phyloP scores from a whole-genome alignment of 768 basidiomycete genomes.

The Suillus sp. region DNA sequence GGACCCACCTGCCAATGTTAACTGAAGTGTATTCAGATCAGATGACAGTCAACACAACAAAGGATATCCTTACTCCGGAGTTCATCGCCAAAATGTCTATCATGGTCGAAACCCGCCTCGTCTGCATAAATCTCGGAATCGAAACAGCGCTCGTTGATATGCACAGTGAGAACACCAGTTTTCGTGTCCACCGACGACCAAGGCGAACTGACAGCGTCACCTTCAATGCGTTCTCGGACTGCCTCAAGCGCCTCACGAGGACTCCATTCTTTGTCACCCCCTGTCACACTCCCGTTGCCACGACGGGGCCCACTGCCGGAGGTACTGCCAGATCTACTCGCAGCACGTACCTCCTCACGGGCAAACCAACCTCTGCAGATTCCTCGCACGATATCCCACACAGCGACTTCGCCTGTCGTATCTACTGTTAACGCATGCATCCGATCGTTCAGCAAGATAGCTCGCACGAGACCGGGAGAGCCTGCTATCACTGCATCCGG shows the following conservation, averaged over 20 bases:
- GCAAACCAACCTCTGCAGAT: constrained; percentile 72
- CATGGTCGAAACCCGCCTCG: constrained; percentile 72
- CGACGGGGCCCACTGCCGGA: constrained; percentile 34
- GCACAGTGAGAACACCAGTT: constrained; percentile 84
- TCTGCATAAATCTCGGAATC: constrained; percentile 96
- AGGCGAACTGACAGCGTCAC: constrained; percentile 80
- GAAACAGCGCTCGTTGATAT: constrained; percentile 86
- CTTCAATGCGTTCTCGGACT: constrained; percentile 91
- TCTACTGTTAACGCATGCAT: constrained; percentile 91
- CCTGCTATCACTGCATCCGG: constrained; percentile 79
- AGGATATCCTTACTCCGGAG: constrained; percentile 61
- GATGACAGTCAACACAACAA: constrained; percentile 10
- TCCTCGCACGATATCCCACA: constrained; percentile 89
- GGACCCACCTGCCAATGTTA: constrained; percentile 89
- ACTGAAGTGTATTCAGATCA: constrained; percentile 47
- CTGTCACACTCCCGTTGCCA: constrained; percentile 35
- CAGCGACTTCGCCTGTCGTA: constrained; percentile 82
- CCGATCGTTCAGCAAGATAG: constrained; percentile 81
- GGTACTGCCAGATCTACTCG: constrained; percentile 51
- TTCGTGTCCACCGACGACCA: constrained; percentile 93
- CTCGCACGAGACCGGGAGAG: constrained; percentile 79
- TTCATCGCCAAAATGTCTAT: constrained; percentile 73
- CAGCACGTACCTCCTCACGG: constrained; percentile 64
- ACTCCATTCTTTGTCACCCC: constrained; percentile 52
- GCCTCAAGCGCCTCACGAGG: constrained; percentile 85